phyloP scores from a whole-genome alignment of 129 eudicot genomes.

The Lonicera japonica region DNA sequence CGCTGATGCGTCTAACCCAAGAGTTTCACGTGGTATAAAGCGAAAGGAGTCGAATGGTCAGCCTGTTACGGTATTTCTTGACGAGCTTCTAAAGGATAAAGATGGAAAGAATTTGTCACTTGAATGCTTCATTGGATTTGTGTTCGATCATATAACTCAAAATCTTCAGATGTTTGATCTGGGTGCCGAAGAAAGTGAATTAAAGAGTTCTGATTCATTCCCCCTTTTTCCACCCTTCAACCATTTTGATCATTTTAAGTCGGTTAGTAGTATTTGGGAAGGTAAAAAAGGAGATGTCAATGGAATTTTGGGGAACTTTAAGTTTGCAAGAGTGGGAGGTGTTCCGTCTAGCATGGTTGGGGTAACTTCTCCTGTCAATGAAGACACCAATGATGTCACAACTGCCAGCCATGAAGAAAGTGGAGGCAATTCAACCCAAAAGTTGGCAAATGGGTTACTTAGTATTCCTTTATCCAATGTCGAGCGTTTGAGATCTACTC shows the following conservation, averaged over 20 bases:
- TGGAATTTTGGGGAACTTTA: conserved; percentile 66
- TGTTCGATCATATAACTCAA: conserved; percentile 58
- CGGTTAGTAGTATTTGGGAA: conserved; percentile 53
- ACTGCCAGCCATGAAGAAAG: conserved; percentile 40
- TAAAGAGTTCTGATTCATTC: conserved; percentile 23
- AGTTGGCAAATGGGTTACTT: conserved; percentile 63
- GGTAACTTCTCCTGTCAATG: conserved; percentile 48
- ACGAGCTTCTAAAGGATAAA: conserved; percentile 24
- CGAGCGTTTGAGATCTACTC: conserved; percentile 58
- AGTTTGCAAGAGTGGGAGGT: conserved; percentile 87
- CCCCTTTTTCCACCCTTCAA: conserved; percentile 8
- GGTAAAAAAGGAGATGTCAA: conserved; percentile 63
- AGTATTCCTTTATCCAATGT: conserved; percentile 95
- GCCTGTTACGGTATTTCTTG: conserved; percentile 21
- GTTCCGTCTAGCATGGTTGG: conserved; percentile 67
- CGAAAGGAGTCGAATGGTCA: conserved; percentile 30
- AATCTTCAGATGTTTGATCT: conserved; percentile 61
- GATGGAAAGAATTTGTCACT: conserved; percentile 47
- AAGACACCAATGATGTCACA: conserved; percentile 38
- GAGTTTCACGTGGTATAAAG: conserved; percentile 26
- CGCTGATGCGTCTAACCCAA: conserved; percentile 24
- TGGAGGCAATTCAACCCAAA: conserved; percentile 49
- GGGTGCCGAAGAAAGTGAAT: conserved; percentile 29
- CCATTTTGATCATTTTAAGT: conserved; percentile 55
- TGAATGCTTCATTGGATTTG: conserved; percentile 51